A percentile compares a stretch with the other conserved stretches of the same genome.
Evolutionary conservation across 2,329 filamentous ascomycete species (phyloP).

Genomic region (Knoxdaviesia proteae): DNA sequence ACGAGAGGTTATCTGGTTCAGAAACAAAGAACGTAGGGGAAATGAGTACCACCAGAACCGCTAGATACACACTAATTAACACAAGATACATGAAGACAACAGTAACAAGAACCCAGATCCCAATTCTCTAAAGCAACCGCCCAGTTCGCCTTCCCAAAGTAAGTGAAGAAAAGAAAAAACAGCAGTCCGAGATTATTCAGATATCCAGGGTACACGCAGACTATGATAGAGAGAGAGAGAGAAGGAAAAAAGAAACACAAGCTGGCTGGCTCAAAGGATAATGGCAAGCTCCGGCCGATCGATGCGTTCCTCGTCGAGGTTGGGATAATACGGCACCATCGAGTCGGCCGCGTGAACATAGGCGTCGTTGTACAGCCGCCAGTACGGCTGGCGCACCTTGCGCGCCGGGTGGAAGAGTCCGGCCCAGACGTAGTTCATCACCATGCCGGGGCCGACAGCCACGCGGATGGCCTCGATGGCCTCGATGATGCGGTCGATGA

Average conservation of each 20-base stretch:
- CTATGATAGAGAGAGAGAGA: neutral
- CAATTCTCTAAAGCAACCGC: no score
- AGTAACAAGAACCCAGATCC: no score
- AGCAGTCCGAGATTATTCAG: no score
- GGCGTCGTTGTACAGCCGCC: slow-evolving; percentile 90
- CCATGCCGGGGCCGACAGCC: slow-evolving; percentile 74
- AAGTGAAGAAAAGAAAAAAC: no score
- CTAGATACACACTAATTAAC: no score
- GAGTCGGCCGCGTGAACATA: slow-evolving; percentile 87
- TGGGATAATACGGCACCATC: slow-evolving; percentile 92
- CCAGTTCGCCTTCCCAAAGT: no score
- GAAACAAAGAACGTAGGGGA: no score
- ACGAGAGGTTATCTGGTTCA: no score
- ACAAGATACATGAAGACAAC: no score
- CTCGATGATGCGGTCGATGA: slow-evolving; percentile 94
- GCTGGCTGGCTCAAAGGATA: slow-evolving; percentile 37
- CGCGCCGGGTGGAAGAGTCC: slow-evolving; percentile 91
- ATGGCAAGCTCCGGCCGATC: slow-evolving; percentile 67
- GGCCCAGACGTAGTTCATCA: slow-evolving; percentile 97
- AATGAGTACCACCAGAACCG: no score
- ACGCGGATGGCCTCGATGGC: slow-evolving; percentile 91
- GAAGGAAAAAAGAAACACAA: neutral
- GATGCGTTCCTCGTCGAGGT: slow-evolving; percentile 59
- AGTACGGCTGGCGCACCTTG: slow-evolving; percentile 88
- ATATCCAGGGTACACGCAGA: no score